Percentiles rank a stretch among this genome's conserved stretches.
These are phyloP conservation scores for Orychophragmus violaceus DNA, from an alignment of 345 rosid species.

Conservation along the genomic window DNA sequence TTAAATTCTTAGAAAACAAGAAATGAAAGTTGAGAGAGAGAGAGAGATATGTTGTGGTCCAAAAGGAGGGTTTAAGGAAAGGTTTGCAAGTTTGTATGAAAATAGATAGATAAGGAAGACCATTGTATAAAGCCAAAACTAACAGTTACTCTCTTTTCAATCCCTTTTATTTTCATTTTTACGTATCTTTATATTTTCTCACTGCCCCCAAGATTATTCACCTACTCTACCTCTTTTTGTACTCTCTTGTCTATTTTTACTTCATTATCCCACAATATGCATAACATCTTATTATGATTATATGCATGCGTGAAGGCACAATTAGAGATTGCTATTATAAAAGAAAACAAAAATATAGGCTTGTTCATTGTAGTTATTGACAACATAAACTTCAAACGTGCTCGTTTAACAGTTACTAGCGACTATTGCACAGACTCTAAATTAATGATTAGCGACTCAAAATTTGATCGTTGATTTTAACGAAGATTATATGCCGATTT, in stretches of 20 bases:
- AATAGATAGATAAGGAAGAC: slow-evolving; percentile 45
- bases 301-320: not conserved
- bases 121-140: slow-evolving; percentile 56
- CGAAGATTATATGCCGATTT: too few relatives aligned
- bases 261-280: not conserved
- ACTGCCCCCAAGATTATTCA: slow-evolving; percentile 27
- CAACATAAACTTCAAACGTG: too few relatives aligned
- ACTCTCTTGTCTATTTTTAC: slow-evolving; percentile 20
- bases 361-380: too few relatives aligned
- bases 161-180: not conserved
- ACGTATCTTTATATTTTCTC: not conserved
- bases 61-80: slow-evolving; percentile 38
- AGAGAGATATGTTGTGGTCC: slow-evolving; percentile 30
- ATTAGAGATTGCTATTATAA: not conserved
- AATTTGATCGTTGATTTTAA: too few relatives aligned
- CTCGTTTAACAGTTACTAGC: too few relatives aligned
- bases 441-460: too few relatives aligned
- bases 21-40: not conserved
- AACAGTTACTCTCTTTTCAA: slow-evolving; percentile 46
- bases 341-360: not conserved
- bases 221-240: slow-evolving; percentile 35
- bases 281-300: not conserved
- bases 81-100: slow-evolving; percentile 35
- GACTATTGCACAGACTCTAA: too few relatives aligned
- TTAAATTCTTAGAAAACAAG: slow-evolving; percentile 22